Evolutionary conservation across 2,329 filamentous ascomycete genomes (phyloP).

Genomic region (Fusarium sp.): DNA sequence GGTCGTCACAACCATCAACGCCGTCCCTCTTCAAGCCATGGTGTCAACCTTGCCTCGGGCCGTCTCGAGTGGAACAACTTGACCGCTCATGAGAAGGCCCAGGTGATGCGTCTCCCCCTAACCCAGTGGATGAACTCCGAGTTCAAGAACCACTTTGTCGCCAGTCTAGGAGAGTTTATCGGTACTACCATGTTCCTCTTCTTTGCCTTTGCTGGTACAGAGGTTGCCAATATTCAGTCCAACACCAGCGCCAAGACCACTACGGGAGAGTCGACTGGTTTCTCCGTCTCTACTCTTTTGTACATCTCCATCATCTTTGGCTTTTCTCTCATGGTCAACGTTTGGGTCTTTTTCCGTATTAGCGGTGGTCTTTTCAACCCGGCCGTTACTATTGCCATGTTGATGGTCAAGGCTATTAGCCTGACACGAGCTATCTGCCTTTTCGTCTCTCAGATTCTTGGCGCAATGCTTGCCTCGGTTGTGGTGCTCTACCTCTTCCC

Average conservation of each 20-base stretch:
- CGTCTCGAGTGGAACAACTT: slow-evolving; percentile 52
- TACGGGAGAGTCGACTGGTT: slow-evolving; percentile 53
- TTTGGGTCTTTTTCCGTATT: slow-evolving; percentile 59
- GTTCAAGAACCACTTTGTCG: slow-evolving; percentile 55
- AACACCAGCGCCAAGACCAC: slow-evolving; percentile 49
- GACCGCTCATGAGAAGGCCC: slow-evolving; percentile 50
- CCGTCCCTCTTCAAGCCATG: slow-evolving; percentile 26
- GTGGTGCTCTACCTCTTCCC: slow-evolving; percentile 55
- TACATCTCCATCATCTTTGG: slow-evolving; percentile 55
- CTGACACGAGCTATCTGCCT: slow-evolving; percentile 56
- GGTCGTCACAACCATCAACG: slow-evolving; percentile 10
- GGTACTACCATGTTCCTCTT: slow-evolving; percentile 55
- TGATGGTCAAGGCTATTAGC: slow-evolving; percentile 58
- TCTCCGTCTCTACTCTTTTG: slow-evolving; percentile 53
- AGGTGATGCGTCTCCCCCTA: slow-evolving; percentile 55
- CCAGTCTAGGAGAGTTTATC: slow-evolving; percentile 51
- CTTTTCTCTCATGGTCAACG: slow-evolving; percentile 56
- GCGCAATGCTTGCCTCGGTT: slow-evolving; percentile 54
- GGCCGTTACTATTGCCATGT: slow-evolving; percentile 59
- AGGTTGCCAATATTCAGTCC: slow-evolving; percentile 52
- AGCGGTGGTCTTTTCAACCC: slow-evolving; percentile 52
- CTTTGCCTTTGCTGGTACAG: slow-evolving; percentile 54
- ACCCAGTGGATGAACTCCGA: slow-evolving; percentile 58
- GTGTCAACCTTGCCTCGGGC: slow-evolving; percentile 31
- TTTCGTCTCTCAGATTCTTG: slow-evolving; percentile 61